These are phyloP conservation scores for Delphinella strobiligena DNA, from an alignment of 2,329 filamentous ascomycete species.

Conservation along the genomic window DNA sequence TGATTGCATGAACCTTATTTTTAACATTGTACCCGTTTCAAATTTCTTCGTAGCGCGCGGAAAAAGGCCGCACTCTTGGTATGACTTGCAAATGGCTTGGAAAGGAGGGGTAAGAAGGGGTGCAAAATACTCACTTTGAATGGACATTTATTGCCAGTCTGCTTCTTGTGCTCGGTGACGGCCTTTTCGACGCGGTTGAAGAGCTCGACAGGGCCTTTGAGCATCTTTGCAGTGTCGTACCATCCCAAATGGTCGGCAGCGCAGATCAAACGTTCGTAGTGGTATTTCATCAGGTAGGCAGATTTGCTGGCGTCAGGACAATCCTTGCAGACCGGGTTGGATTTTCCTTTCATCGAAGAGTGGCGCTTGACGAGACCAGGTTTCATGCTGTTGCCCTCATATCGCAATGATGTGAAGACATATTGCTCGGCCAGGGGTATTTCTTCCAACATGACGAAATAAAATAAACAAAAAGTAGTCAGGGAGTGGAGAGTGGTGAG, in stretches of 20 bases:
- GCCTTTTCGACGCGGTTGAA: slow-evolving; percentile 20
- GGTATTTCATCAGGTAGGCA: slow-evolving; percentile 69
- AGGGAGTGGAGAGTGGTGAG: background rate
- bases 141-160: slow-evolving; percentile 12
- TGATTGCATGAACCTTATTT: too few species aligned
- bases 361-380: slow-evolving; percentile 17
- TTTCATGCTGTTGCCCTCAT: slow-evolving; percentile 46
- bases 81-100: slow-evolving; percentile 6
- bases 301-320: slow-evolving; percentile 35
- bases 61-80: too few species aligned
- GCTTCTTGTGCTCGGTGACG: slow-evolving; percentile 20
- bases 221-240: slow-evolving; percentile 21
- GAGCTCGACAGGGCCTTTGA: slow-evolving; percentile 22
- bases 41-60: too few species aligned
- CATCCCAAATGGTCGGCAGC: slow-evolving; percentile 40
- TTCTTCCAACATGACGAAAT: slow-evolving; percentile 7
- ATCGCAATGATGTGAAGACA: slow-evolving; percentile 61
- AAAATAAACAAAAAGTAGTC: background rate
- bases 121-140: slow-evolving; percentile 7
- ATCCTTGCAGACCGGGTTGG: slow-evolving; percentile 30
- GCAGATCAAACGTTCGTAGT: slow-evolving; percentile 63
- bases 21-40: too few species aligned
- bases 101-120: background rate
- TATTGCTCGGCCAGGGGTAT: slow-evolving; percentile 12
- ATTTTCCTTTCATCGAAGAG: slow-evolving; percentile 20